phyloP scores from a whole-genome alignment of 2,329 filamentous ascomycete genomes.

The Aspergillus ochraceus region DNA sequence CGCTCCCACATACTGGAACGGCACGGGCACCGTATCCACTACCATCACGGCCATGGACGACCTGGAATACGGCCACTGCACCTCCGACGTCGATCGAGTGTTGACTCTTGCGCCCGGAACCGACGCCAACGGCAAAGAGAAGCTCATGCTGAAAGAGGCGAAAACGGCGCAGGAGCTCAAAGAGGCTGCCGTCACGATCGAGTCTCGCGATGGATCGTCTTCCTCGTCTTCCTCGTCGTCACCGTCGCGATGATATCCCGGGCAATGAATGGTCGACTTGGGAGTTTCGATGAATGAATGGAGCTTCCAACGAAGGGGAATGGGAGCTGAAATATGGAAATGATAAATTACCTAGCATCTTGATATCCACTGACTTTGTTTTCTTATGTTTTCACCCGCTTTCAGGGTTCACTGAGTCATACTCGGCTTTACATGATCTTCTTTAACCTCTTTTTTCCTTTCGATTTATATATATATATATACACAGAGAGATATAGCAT shows the following conservation, averaged over 20 bases:
- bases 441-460: background rate
- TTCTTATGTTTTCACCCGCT: background rate
- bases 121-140: constrained; percentile 11
- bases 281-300: background rate
- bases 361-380: background rate
- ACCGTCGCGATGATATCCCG: background rate
- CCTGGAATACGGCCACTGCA: constrained; percentile 24
- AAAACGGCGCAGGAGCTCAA: constrained; percentile 9
- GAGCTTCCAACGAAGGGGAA: background rate
- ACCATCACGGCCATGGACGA: constrained; percentile 30
- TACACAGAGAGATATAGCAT: background rate
- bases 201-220: background rate
- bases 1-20: constrained; percentile 28
- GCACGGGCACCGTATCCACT: constrained; percentile 24
- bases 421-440: background rate
- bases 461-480: constrained; percentile 3
- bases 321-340: too few species aligned
- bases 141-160: constrained; percentile 17
- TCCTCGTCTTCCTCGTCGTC: constrained; percentile 6
- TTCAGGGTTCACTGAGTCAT: background rate
- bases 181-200: constrained; percentile 2
- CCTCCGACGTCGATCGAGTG: constrained; percentile 24
- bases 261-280: background rate
- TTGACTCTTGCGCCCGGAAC: constrained; percentile 21
- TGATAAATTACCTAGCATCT: background rate